Conservation (phyloP, 306 rosid species). For the Gastrolobium villosum region DNA sequence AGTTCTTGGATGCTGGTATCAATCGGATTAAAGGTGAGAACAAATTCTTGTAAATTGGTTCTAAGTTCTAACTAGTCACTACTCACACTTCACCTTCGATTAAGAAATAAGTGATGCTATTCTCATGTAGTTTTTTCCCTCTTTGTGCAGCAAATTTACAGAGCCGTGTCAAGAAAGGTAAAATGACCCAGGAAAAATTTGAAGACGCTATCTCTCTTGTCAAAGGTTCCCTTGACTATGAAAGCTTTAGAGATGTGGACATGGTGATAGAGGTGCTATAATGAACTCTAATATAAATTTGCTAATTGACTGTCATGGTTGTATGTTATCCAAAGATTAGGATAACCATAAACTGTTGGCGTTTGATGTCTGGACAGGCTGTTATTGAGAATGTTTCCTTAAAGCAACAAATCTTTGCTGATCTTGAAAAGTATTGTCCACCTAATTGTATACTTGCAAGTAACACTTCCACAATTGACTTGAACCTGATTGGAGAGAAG, state of each 20-base stretch:
- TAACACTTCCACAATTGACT: conserved; percentile 97
- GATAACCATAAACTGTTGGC: conserved; percentile 37
- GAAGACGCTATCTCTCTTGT: conserved; percentile 79
- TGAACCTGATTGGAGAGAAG: conserved; percentile 89
- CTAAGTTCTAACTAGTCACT: conserved; percentile 24
- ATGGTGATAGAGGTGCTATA: conserved; percentile 91
- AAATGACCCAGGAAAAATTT: conserved; percentile 75
- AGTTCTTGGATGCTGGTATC: conserved; percentile 89
- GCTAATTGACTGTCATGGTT: conserved; percentile 6
- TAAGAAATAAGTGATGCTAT: conserved; percentile 25
- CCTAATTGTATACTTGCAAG: conserved; percentile 92
- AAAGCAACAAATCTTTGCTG: conserved; percentile 94
- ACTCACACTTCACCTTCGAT: conserved; percentile 25
- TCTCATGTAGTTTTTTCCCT: conserved; percentile 32
- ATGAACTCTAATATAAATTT: conserved; percentile 21
- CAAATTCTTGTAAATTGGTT: conserved; percentile 38
- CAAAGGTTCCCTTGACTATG: conserved; percentile 78
- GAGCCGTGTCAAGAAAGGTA: conserved; percentile 89
- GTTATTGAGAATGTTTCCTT: conserved; percentile 87
- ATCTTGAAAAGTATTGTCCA: conserved; percentile 91
- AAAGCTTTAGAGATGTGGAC: conserved; percentile 89
- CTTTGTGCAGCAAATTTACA: conserved; percentile 84
- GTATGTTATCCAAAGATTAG: conserved; percentile 29
- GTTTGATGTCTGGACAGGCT: conserved; percentile 75
- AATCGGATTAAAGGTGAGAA: conserved; percentile 86